These are phyloP conservation scores for Porodaedalea pini DNA, from an alignment of 1,284 basidiomycete genomes.

Conservation along the genomic window DNA sequence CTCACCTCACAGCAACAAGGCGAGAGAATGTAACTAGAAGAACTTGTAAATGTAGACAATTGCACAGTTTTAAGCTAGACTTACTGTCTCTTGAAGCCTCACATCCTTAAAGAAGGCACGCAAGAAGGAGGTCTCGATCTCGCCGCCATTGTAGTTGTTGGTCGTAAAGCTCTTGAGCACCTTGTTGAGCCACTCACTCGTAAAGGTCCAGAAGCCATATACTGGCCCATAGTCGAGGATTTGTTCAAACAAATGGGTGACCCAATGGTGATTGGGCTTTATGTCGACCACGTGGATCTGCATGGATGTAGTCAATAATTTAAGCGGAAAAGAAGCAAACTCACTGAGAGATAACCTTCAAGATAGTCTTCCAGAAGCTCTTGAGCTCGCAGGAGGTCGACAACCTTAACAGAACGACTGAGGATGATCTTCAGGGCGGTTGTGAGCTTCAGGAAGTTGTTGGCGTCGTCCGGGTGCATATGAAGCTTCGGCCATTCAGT, in stretches of 20 bases:
- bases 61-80: background rate
- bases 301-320: background rate
- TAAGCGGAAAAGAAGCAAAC: background rate
- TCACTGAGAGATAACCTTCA: constrained; percentile 14
- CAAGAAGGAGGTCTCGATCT: constrained; percentile 16
- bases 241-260: constrained; percentile 18
- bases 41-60: background rate
- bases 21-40: background rate
- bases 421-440: constrained; percentile 23
- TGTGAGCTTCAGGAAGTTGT: constrained; percentile 18
- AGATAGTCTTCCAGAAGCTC: constrained; percentile 20
- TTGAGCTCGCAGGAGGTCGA: constrained; percentile 9
- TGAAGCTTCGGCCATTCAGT: background rate
- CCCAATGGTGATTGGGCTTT: constrained; percentile 23
- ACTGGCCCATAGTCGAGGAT: constrained; percentile 22
- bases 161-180: constrained; percentile 20
- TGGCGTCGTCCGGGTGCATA: constrained; percentile 14
- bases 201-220: constrained; percentile 24
- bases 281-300: constrained; percentile 18
- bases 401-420: constrained; percentile 3
- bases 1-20: background rate
- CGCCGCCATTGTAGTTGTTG: constrained; percentile 21
- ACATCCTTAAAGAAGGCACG: constrained; percentile 6
- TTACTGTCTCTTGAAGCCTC: constrained; percentile 1
- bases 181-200: constrained; percentile 22